A percentile compares a stretch with the other conserved stretches of the same genome.
phyloP scores from a whole-genome alignment of 768 basidiomycete genomes.

The Amanita phalloides region DNA sequence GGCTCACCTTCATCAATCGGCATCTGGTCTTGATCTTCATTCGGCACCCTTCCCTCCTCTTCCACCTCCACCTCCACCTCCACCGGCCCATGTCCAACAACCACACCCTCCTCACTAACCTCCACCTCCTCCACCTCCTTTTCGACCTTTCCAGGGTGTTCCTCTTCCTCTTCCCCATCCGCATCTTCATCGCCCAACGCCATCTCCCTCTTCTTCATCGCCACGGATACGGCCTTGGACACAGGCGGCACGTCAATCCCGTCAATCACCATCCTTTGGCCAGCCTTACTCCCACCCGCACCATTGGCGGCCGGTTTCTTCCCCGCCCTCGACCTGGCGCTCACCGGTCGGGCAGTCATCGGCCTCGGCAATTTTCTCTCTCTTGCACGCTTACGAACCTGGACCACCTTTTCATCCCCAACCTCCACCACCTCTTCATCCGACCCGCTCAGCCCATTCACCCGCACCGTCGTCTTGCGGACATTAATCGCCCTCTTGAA shows the following conservation, averaged over 20 bases:
- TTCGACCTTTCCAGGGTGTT: neutral
- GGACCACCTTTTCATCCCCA: neutral
- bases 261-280: conserved; percentile 2
- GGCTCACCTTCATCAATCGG: neutral
- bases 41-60: neutral
- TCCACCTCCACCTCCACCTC: neutral
- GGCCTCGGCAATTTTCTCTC: neutral
- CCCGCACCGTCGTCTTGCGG: neutral
- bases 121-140: no score
- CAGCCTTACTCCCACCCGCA: no score
- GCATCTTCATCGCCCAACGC: conserved; percentile 2
- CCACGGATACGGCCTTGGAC: neutral
- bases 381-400: neutral
- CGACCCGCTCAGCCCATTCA: neutral
- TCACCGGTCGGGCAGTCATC: no score
- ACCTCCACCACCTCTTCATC: neutral
- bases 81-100: no score
- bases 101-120: no score
- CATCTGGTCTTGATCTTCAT: neutral
- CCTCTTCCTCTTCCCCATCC: conserved; percentile 5
- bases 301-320: no score
- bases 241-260: conserved; percentile 5
- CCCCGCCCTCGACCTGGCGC: neutral
- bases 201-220: conserved; percentile 1
- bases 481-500: neutral